Conservation (phyloP, 805 yeast genomes). For the Yarrowia deformans region DNA sequence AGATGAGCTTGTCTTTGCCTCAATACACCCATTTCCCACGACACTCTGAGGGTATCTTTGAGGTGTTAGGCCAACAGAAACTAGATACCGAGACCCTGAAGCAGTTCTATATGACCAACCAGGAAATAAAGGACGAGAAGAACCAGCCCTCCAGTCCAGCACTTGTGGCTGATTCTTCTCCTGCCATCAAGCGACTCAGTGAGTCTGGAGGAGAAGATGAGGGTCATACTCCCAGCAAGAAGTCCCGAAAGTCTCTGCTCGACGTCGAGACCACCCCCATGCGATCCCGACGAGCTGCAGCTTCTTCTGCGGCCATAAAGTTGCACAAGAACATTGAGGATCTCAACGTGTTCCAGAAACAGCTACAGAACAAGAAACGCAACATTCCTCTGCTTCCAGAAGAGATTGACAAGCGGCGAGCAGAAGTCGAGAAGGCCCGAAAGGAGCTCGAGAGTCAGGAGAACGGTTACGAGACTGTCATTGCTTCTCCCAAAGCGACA, state of each 20-base stretch:
- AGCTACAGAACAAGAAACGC: conserved; percentile 63
- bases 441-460: conserved; percentile 11
- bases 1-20: conserved; percentile 56
- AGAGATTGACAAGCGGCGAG: conserved; percentile 52
- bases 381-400: conserved; percentile 55
- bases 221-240: conserved; percentile 25
- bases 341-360: conserved; percentile 59
- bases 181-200: conserved; percentile 26
- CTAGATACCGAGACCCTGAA: conserved; percentile 55
- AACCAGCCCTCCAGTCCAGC: conserved; percentile 33
- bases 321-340: conserved; percentile 68
- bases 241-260: conserved; percentile 1
- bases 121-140: conserved; percentile 40
- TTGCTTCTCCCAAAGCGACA: conserved; percentile 6
- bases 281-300: conserved; percentile 56
- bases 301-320: conserved; percentile 67
- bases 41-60: conserved; percentile 52
- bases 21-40: conserved; percentile 60
- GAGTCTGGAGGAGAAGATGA: conserved; percentile 23
- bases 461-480: background rate
- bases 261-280: background rate
- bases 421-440: conserved; percentile 30
- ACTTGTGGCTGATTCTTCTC: conserved; percentile 21
- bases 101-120: conserved; percentile 51
- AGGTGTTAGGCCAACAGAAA: conserved; percentile 62